Evolutionary conservation across 1,284 basidiomycete genomes (phyloP).

Genomic region (Anthracocystis panici-leucophaei): DNA sequence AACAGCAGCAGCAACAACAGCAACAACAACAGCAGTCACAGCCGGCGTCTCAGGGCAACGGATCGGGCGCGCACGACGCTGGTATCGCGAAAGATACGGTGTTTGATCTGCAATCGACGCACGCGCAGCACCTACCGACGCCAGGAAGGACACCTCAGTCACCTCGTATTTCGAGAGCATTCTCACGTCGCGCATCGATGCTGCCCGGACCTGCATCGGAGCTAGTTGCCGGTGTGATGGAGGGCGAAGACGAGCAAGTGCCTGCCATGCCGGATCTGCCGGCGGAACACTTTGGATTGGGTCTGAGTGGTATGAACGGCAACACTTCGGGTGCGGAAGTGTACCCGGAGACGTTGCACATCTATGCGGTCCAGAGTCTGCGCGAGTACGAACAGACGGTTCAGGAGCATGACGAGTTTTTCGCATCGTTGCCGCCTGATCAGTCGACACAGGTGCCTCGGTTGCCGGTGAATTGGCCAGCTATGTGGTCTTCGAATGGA

Average conservation of each 20-base stretch:
- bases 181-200: slow-evolving; percentile 58
- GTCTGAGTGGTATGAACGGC: slow-evolving; percentile 23
- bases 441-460: slow-evolving; percentile 54
- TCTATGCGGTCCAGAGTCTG: slow-evolving; percentile 64
- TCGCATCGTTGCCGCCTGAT: slow-evolving; percentile 47
- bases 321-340: slow-evolving; percentile 12
- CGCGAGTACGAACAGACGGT: slow-evolving; percentile 65
- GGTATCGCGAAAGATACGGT: slow-evolving; percentile 57
- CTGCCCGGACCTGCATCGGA: slow-evolving; percentile 61
- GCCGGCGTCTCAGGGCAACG: neutral
- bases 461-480: slow-evolving; percentile 59
- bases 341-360: slow-evolving; percentile 58
- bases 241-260: slow-evolving; percentile 29
- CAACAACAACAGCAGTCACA: neutral
- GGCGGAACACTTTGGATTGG: slow-evolving; percentile 25
- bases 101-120: slow-evolving; percentile 62
- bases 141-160: slow-evolving; percentile 39
- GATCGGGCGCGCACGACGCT: slow-evolving; percentile 20
- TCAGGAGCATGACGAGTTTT: slow-evolving; percentile 65
- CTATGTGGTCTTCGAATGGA: slow-evolving; percentile 53
- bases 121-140: slow-evolving; percentile 38
- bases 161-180: slow-evolving; percentile 56
- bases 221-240: slow-evolving; percentile 42
- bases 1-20: neutral
- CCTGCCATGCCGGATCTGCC: slow-evolving; percentile 53